Evolutionary conservation across 371 early-diverging fungal species (phyloP), one percentile per base, ranked within the genome.

Genomic region (Massospora cicadina): DNA sequence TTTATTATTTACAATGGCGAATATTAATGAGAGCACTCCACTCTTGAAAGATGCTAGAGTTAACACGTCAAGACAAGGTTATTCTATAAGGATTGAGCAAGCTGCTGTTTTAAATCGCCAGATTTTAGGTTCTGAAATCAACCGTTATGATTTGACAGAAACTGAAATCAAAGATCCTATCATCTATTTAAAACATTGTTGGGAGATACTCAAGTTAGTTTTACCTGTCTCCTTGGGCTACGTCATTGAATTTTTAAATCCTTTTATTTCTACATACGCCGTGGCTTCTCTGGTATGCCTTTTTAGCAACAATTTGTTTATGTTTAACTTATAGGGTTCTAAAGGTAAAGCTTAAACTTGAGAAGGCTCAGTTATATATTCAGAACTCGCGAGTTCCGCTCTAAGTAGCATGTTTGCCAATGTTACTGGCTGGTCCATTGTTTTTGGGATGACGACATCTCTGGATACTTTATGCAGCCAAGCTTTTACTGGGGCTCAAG

Each of bases 381-480:
- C 32, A 53, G 67, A 68, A 54, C 31, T 68, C n/a, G 67, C 71
- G 25, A 56, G 63, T 0, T 33, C 69, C 3, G 67, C 71, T 24
- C 57, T 69, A 55, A 64, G 60, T 17, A 57, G 60, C 17, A 71
- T 68, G 67, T 85, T 85, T 68, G 84, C 86, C 24, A 85, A 85
- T 54, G 88, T 94, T 5, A 83, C 89, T 23, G 91, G 90, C 28
- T 87, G 82, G 78, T 85, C 86, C 10, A 73, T 90, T 54, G 82
- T 86, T 2, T 82, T 84, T 32, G 92, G 89, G 33, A 75, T 83
- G 57, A 81, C 87, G 2, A 81, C 90, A 54, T 93, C 88, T 0
- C 75, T 95, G 29, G 95, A 95, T 71, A 91, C 93, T 2, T 75
- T 95, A 57, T 90, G 91, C 68, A 83, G 87, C 24, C 93, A 95